Evolutionary conservation across 768 basidiomycete genomes (phyloP), one percentile per base, ranked within the genome.

Genomic region (Panaeolus papilionaceus): DNA sequence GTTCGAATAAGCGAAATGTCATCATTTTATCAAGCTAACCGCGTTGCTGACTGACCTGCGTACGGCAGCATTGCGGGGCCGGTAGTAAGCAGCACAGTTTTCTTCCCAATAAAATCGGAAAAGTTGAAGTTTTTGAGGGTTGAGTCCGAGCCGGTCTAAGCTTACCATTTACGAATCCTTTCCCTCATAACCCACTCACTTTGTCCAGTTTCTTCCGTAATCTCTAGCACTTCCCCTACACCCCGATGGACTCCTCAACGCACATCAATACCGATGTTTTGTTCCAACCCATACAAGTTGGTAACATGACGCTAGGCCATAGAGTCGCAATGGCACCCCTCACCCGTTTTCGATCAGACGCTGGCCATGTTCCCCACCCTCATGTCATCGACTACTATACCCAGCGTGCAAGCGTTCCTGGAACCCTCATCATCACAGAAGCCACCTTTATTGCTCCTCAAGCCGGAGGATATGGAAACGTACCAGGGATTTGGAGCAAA

Each of bases 401-500:
- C 2, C 87, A 88, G 70, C 82, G 87, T 0, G 80, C 77, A 4
- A 76, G 78, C 39, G 70, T 75, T 0, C 82, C 85, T 0, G 89
- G 89, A 0, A 88, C 85, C 0, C 75, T 91, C 10, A 75, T 88
- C 51, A 82, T 92, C 65, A 76, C 86, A 1, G 89, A 92, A 75
- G 89, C 81, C 0, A 87, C 88, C 1, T 77, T 83, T 63, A 84
- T 92, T 61, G 81, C 84, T 0, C 73, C 76, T 1, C 71, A 82
- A 14, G 87, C 88, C 0, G 86, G 84, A 2, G 89, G 88, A 1
- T 80, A 76, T 47, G 62, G 66, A 1, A 76, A 86, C 65, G 82
- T 85, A 0, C 92, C 91, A 1, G 92, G 91, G 0, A 86, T 92
- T 64, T 92, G 85, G 81, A 86, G 74, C n/a, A 74, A 83, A 2